A percentile compares a stretch with the other conserved stretches of the same genome.
Conservation (phyloP, 2,329 filamentous ascomycete genomes). For the Aspergillus glaucus region DNA sequence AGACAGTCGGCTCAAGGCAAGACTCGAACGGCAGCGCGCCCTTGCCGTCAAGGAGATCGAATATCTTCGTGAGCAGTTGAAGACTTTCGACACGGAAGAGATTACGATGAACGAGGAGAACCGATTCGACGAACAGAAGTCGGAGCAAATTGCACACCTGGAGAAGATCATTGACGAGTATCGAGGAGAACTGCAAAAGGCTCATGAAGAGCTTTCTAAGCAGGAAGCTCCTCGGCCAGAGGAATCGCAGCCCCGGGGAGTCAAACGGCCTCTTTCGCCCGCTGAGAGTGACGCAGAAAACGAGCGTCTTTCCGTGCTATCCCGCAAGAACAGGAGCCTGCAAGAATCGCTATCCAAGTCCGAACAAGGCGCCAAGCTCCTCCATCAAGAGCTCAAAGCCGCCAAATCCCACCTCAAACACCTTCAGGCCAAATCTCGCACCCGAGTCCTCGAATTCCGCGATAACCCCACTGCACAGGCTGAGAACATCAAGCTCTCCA, state of each 20-base stretch:
- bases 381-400: constrained; percentile 70
- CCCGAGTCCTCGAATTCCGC: constrained; percentile 75
- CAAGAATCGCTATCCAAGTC: constrained; percentile 68
- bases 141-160: constrained; percentile 68
- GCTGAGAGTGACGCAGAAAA: constrained; percentile 50
- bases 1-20: constrained; percentile 62
- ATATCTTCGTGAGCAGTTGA: constrained; percentile 85
- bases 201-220: constrained; percentile 68
- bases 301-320: constrained; percentile 72
- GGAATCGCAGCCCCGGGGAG: constrained; percentile 41
- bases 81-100: constrained; percentile 82
- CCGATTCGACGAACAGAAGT: constrained; percentile 65
- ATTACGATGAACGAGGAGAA: constrained; percentile 74
- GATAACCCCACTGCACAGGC: constrained; percentile 86
- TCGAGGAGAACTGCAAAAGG: constrained; percentile 67
- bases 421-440: constrained; percentile 63
- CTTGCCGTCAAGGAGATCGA: constrained; percentile 89
- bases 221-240: constrained; percentile 48
- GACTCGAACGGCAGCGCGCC: constrained; percentile 77
- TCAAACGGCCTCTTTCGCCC: constrained; percentile 59
- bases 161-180: constrained; percentile 85
- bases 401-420: constrained; percentile 65
- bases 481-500: constrained; percentile 76
- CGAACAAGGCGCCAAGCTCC: constrained; percentile 62
- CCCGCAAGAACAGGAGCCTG: constrained; percentile 79